Base-by-base conservation (phyloP, 306 rosid species). In the Sophora flavescens region DNA sequence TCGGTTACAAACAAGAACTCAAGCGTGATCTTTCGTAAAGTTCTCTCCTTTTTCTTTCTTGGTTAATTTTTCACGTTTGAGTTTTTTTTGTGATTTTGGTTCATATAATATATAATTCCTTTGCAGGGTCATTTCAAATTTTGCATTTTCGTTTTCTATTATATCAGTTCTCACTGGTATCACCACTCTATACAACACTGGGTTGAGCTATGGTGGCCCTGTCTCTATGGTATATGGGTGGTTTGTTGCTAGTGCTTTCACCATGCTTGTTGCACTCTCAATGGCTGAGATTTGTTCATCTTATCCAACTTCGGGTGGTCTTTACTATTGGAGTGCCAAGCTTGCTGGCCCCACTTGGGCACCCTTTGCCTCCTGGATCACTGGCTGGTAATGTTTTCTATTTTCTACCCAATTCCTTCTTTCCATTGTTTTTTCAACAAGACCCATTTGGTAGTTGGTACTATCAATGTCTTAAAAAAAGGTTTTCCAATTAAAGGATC, bases 281-380 rank as follows among this genome's bases (percentile, higher is more conserved):
- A 95, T 95, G 97, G 97, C 97, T 63, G 97, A 95, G 86, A 95
- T 95, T 72, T 95, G 99, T 83, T 95, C 99, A 0, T 84, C 99
- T 38, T 95, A 81, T 45, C 99, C 98, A 11, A 95, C 98, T 66
- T 95, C 98, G 61, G 98, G 97, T 45, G 98, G 98, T 22, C 94
- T 95, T 62, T 95, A 95, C 74, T 95, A 90, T 78, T 95, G 98
- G 98, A 92, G 98, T 54, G 98, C 98, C 17, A 95, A 88, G 80
- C 97, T 95, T 86, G 98, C 98, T 68, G 98, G 97, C 39, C 92
- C 97, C 0, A 17, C 30, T 2, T 95, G 98, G 98, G 97, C 98
- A 2, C 97, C 98, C 18, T 89, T 90, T 86, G 97, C 98, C 35
- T 95, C 97, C 32, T 95, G 98, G 98, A 83, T 92, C 32, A 92